A percentile compares a stretch with the other conserved stretches of the same genome.
Conservation (phyloP, 2,329 filamentous ascomycete genomes). For the Cladosporium cucumerinum region DNA sequence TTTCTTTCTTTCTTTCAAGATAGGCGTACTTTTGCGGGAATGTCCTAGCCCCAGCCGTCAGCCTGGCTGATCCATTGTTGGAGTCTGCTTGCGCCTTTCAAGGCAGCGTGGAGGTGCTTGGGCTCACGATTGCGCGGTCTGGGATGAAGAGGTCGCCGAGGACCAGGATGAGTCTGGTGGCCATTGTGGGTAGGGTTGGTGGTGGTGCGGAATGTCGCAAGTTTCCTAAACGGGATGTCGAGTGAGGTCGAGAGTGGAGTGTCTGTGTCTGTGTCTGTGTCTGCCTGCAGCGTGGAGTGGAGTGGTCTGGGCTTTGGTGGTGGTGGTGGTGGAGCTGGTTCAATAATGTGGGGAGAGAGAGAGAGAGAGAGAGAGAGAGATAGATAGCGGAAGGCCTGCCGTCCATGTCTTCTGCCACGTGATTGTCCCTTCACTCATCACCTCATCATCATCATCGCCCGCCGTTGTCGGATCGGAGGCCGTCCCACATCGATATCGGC, state of each 20-base stretch:
- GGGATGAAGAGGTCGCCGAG: conserved; percentile 93
- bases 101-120: conserved; percentile 16
- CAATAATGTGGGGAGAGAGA: conserved; percentile 1
- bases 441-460: background rate
- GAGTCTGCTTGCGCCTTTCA: background rate
- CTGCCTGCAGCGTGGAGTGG: background rate
- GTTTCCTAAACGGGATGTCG: conserved; percentile 13
- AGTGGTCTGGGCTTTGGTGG: conserved; percentile 1
- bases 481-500: conserved; percentile 1
- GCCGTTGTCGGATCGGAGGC: conserved; percentile 11
- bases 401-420: background rate
- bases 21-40: conserved; percentile 71
- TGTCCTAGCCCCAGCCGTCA: conserved; percentile 53
- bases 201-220: background rate
- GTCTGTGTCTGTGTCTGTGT: background rate
- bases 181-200: conserved; percentile 45
- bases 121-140: conserved; percentile 72
- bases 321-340: conserved; percentile 9
- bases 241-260: conserved; percentile 11
- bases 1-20: background rate
- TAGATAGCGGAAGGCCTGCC: background rate
- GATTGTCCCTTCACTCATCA: background rate
- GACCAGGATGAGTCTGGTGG: conserved; percentile 85
- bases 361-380: too few species aligned
- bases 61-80: conserved; percentile 20